Base-by-base conservation (phyloP, 495 filamentous ascomycete genomes). In the Cercophora sp. region DNA sequence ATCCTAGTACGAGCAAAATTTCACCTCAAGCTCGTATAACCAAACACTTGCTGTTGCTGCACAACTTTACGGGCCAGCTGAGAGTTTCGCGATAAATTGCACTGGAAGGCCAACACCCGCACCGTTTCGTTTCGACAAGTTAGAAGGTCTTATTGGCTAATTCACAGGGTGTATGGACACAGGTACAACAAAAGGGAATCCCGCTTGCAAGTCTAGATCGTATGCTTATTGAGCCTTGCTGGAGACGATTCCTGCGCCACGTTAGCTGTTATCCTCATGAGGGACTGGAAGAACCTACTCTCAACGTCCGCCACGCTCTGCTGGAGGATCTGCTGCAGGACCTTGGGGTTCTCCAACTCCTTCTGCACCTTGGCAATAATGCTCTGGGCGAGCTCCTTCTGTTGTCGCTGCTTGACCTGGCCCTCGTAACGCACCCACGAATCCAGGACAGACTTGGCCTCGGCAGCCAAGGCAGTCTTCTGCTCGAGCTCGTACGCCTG, bases 401-500 rank as follows among this genome's bases (percentile, higher is more conserved):
- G 93, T 78, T 97, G 89, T 67, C 93, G 83, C 76, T 91, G 86
- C 87, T 96, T 99, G 64, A 97, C 91, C 78, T 97, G 93, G 52
- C 86, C 79, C 79, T 99, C 93, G 72, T 99, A 99, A 63, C 93
- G 84, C 51, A 96, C 91, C 93, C 94, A 97, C 45, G 91, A 96
- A 69, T 99, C 93, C 49, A 99, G 84, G 29, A 96, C 92, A 43
- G 79, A 63, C 84, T 96, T 97, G 57, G 92, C 94, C 81, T 99
- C 94, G 49, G 80, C 72, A 23, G 88, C 90, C 49, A 96, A 77
- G 46, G 88, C 85, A 47, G 91, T 96, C 71, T 80, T 85, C 77
- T 99, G 93, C 81, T 97, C 89, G 57, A 99, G 84, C 79, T 97
- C 91, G 70, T 86, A 99, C 42, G 89, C 89, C 82, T 96, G 73